Conservation (phyloP, 495 filamentous ascomycete species). For the Daldinia decipiens region DNA sequence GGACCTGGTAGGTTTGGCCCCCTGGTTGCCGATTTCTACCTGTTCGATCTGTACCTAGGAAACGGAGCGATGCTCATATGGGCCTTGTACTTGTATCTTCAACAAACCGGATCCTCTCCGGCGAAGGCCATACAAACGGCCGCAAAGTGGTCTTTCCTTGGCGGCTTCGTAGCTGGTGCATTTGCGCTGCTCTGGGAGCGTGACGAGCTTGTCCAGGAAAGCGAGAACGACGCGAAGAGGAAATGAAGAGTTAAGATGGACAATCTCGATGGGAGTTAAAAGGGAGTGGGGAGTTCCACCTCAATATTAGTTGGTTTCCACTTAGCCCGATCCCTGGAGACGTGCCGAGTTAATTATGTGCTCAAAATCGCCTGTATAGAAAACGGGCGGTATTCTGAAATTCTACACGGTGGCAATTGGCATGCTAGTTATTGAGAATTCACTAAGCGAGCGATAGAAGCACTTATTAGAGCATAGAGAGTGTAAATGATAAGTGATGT, state of each 20-base stretch:
- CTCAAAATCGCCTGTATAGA: not conserved
- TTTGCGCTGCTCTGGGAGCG: constrained; percentile 54
- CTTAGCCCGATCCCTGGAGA: not conserved
- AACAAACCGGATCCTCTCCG: constrained; percentile 44
- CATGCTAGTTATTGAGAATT: not conserved
- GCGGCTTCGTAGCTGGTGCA: constrained; percentile 62
- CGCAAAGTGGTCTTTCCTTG: constrained; percentile 54
- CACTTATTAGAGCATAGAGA: not conserved
- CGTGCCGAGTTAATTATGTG: not conserved
- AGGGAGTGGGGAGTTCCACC: not conserved
- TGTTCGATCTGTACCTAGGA: constrained; percentile 68
- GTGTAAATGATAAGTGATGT: not conserved
- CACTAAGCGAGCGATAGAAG: not conserved
- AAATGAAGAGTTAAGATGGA: constrained; percentile 12
- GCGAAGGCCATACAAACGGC: constrained; percentile 48
- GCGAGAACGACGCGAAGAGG: constrained; percentile 33
- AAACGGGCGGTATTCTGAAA: not conserved
- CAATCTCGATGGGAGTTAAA: not conserved
- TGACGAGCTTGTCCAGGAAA: constrained; percentile 32
- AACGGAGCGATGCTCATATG: constrained; percentile 63
- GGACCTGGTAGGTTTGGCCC: constrained; percentile 56
- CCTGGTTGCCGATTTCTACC: constrained; percentile 64
- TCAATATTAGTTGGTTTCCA: not conserved
- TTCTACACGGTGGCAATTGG: not conserved
- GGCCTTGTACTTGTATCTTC: constrained; percentile 61